Evolutionary conservation across 768 basidiomycete species (phyloP), one percentile per base, ranked within the genome.

Genomic region (Wakefieldia striispora): DNA sequence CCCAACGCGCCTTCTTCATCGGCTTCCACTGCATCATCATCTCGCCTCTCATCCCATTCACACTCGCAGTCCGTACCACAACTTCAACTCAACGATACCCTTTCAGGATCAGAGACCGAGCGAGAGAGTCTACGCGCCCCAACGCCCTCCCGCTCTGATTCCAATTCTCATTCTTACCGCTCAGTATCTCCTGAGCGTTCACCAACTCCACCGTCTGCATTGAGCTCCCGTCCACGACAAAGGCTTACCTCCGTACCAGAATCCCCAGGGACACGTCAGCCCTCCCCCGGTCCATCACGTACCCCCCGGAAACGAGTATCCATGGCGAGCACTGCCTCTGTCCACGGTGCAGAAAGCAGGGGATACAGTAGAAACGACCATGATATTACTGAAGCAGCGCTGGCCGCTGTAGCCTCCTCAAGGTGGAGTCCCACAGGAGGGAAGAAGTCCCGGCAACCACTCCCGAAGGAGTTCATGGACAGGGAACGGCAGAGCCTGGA

Each of bases 81-180:
- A 47, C 53, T 58, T 56, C 68, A 51, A 58, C 67, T 55, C 38
- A 54, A 53, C 29, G 70, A 71, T 43, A 72, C 67, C 27, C 75
- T 76, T 46, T 91, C 88, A 7, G 89, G 89, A 27, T 91, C 88
- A 2, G 90, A 91, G 65, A 91, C 89, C 0, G 90, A 91, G 65
- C 81, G 86, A 38, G 88, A 90, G 66, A 77, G 74, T 35, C 58
- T 65, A 34, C 65, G 65, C 62, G 68, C 64, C 6, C 62, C 62
- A n/a, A 51, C 65, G 45, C 62, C 68, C 53, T 58, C 68, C 47
- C 52, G 65, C 52, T 60, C 61, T 36, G 61, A 65, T 55, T 55
- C 71, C 40, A 59, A 59, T 60, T 54, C 64, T 24, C 49, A 57
- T 47, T 60, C 63, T n/a, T 63, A 62, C 36, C 66, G 66, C 3